phyloP scores from a whole-genome alignment of 208 protist species.

The Naegleria lovaniensis region DNA sequence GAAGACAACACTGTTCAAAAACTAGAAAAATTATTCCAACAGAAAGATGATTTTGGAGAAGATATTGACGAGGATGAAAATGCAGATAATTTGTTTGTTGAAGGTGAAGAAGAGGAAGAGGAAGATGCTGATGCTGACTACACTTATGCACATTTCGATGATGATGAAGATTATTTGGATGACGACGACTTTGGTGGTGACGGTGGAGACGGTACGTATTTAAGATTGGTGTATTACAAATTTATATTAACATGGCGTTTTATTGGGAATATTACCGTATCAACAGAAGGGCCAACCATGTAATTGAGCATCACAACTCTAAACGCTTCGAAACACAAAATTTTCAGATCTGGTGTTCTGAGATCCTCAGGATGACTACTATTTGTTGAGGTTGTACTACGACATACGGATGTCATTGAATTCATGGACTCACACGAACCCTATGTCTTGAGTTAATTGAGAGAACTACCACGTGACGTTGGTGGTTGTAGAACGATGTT shows the following conservation, averaged over 20 bases:
- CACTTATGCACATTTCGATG: background rate
- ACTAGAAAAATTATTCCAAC: background rate
- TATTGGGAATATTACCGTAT: too few species aligned
- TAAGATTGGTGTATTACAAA: background rate
- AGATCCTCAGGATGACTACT: too few species aligned
- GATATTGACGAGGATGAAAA: background rate
- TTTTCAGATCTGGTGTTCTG: too few species aligned
- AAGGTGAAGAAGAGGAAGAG: background rate
- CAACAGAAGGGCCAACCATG: background rate
- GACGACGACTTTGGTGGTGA: background rate
- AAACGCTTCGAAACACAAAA: too few species aligned
- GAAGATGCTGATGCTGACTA: background rate
- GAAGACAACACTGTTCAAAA: background rate
- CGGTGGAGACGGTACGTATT: background rate
- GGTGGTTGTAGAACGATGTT: too few species aligned
- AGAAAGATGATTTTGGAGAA: background rate
- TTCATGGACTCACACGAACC: too few species aligned
- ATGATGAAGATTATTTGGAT: constrained; percentile 12
- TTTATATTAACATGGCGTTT: too few species aligned
- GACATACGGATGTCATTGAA: too few species aligned
- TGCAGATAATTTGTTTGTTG: background rate
- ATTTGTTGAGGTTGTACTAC: too few species aligned
- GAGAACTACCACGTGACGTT: too few species aligned
- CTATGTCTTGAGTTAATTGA: too few species aligned
- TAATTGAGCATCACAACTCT: too few species aligned